Percentiles rank a stretch among this genome's conserved stretches.
phyloP scores from a whole-genome alignment of 176 grass and related monocot species.

The Oryza officinalis region DNA sequence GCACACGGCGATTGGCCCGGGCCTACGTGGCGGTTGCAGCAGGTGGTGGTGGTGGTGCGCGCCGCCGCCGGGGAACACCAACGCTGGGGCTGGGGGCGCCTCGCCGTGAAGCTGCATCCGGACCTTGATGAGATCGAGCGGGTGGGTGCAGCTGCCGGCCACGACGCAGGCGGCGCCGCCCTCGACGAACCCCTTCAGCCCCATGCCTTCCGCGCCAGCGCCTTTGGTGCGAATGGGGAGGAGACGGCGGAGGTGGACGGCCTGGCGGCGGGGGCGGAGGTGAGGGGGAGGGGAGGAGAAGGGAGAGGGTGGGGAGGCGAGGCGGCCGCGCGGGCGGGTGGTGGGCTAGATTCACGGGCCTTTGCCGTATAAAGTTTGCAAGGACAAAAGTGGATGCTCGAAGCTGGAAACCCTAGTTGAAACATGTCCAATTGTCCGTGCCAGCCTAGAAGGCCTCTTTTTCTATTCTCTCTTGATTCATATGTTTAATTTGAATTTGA shows the following conservation, averaged over 20 bases:
- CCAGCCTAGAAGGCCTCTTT: neutral
- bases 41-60: constrained; percentile 37
- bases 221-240: neutral
- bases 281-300: neutral
- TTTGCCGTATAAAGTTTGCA: neutral
- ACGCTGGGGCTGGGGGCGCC: constrained; percentile 51
- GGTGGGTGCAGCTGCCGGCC: constrained; percentile 89
- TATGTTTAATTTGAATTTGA: neutral
- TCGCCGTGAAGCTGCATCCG: constrained; percentile 94
- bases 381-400: neutral
- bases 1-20: constrained; percentile 67
- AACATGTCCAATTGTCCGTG: neutral
- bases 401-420: neutral
- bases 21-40: constrained; percentile 37
- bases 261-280: neutral
- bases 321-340: neutral
- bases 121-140: constrained; percentile 93
- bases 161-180: constrained; percentile 91
- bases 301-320: neutral
- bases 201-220: constrained; percentile 38
- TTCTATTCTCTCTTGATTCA: no score
- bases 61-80: constrained; percentile 49
- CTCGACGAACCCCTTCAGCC: constrained; percentile 85
- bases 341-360: neutral
- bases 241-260: neutral